A percentile compares a stretch with the other conserved stretches of the same genome.
These are phyloP conservation scores for Chlamydomonas incerta DNA, from an alignment of 139 green algal genomes.

Conservation along the genomic window DNA sequence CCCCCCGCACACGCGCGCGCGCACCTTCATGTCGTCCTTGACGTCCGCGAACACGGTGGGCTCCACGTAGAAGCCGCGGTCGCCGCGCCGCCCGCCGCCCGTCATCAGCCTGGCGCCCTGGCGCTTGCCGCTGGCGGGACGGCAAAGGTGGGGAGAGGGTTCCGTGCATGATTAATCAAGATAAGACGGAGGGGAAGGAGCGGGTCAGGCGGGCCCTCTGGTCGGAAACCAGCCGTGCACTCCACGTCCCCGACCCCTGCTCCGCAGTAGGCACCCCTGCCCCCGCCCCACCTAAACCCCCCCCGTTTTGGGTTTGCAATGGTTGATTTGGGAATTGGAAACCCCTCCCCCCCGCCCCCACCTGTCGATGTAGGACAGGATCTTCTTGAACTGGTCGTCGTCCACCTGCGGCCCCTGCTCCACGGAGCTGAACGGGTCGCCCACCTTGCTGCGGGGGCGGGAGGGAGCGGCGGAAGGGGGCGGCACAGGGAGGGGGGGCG, in stretches of 20 bases:
- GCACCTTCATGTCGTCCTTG: constrained; percentile 61
- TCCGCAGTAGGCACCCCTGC: background rate
- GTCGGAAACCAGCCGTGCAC: no score
- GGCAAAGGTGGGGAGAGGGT: background rate
- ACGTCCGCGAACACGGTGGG: constrained; percentile 83
- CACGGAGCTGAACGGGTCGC: constrained; percentile 76
- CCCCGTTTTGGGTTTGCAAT: no score
- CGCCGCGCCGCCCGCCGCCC: constrained; percentile 49
- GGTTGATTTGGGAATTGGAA: no score
- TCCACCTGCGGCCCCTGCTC: constrained; percentile 76
- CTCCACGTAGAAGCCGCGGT: constrained; percentile 77
- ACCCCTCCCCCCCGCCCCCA: constrained; percentile 7
- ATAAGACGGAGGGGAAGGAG: no score
- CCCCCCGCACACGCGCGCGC: no score
- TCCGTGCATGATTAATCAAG: no score
- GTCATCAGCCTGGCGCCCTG: constrained; percentile 61
- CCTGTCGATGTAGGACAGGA: constrained; percentile 65
- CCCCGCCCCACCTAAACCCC: background rate
- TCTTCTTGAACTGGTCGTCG: constrained; percentile 79
- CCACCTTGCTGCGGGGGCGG: constrained; percentile 53
- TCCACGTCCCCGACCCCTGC: background rate
- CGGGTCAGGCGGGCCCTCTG: no score
- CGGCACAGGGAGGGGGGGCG: no score
- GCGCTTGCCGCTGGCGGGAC: constrained; percentile 51
- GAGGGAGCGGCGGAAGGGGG: no score